phyloP scores from a whole-genome alignment of 257 asterid genomes.

The Fraxinus cuspidata region DNA sequence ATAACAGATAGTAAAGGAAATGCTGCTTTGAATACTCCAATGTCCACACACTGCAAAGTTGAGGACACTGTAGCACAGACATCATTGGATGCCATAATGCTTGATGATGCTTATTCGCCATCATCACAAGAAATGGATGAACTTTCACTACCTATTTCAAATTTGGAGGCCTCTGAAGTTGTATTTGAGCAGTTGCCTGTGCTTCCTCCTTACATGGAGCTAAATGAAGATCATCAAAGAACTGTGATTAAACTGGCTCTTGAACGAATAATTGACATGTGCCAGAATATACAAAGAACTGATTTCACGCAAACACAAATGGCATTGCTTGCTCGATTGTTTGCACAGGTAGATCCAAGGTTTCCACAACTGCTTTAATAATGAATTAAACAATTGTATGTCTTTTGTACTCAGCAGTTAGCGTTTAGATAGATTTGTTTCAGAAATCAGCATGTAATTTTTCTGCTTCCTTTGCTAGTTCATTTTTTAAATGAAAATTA shows the following conservation, averaged over 20 bases:
- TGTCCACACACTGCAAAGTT: conserved; percentile 43
- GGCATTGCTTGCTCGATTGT: conserved; percentile 84
- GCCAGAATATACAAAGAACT: conserved; percentile 56
- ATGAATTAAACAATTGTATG: conserved; percentile 14
- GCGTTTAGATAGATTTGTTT: neutral
- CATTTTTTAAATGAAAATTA: neutral
- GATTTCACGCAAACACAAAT: conserved; percentile 71
- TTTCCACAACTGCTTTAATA: conserved; percentile 28
- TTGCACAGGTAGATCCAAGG: conserved; percentile 71
- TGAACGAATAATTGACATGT: conserved; percentile 67
- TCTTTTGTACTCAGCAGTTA: neutral
- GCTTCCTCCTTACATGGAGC: conserved; percentile 62
- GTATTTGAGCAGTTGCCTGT: conserved; percentile 52
- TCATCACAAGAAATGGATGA: conserved; percentile 70
- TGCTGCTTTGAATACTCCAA: conserved; percentile 36
- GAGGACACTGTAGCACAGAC: conserved; percentile 45
- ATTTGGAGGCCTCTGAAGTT: conserved; percentile 51
- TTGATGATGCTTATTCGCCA: conserved; percentile 74
- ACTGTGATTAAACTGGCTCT: conserved; percentile 55
- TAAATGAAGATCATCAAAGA: conserved; percentile 62
- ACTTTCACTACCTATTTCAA: conserved; percentile 50
- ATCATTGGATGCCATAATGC: conserved; percentile 41
- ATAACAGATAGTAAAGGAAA: conserved; percentile 42
- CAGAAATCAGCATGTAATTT: neutral
- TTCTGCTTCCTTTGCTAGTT: neutral